These are phyloP conservation scores for Rosa chinensis DNA, from an alignment of 306 rosid genomes.

Conservation along the genomic window DNA sequence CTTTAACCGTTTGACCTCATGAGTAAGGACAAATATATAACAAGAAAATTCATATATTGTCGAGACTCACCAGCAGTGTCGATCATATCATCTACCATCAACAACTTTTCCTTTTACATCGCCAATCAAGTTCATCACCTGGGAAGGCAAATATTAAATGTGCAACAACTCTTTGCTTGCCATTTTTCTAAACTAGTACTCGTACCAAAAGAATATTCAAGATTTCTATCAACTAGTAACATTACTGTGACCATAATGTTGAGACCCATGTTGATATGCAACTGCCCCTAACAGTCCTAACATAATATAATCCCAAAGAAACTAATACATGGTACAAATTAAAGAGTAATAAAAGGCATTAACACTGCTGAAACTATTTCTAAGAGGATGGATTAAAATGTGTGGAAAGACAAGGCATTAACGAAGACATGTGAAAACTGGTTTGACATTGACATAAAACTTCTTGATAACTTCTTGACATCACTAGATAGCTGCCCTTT, in stretches of 20 bases:
- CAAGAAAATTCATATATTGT: too few relatives aligned
- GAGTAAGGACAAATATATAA: too few relatives aligned
- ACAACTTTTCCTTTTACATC: too few relatives aligned
- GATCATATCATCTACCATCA: too few relatives aligned
- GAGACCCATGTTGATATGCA: conserved; percentile 5
- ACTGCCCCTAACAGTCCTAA: background rate
- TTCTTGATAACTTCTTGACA: too few relatives aligned
- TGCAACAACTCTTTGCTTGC: background rate
- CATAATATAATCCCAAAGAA: background rate
- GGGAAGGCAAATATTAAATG: conserved; percentile 6
- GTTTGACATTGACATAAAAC: too few relatives aligned
- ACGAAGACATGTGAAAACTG: too few relatives aligned
- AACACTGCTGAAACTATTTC: background rate
- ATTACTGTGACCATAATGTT: background rate
- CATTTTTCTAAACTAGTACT: background rate
- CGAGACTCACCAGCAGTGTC: too few relatives aligned
- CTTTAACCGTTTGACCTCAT: too few relatives aligned
- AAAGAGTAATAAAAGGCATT: background rate
- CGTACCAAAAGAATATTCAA: background rate
- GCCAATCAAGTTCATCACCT: too few relatives aligned
- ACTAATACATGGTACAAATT: background rate
- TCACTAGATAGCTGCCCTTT: too few relatives aligned
- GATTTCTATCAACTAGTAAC: background rate
- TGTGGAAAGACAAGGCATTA: background rate
- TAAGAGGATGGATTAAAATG: background rate